phyloP scores from a whole-genome alignment of 768 basidiomycete genomes.

The Omphalotus guepiniiformis region DNA sequence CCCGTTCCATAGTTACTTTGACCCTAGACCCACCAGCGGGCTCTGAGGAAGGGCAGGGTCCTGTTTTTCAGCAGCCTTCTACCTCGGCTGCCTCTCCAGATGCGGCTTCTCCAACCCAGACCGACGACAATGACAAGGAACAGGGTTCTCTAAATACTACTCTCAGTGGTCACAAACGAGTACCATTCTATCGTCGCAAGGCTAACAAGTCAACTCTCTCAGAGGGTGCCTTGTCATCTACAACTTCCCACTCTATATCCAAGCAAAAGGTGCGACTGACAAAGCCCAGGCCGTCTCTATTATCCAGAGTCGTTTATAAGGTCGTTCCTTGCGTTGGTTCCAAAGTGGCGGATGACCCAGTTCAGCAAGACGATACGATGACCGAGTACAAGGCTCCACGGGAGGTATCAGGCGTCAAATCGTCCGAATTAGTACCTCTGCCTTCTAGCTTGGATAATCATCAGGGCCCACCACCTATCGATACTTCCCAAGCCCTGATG shows the following conservation, averaged over 20 bases:
- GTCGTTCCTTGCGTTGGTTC: conserved; percentile 34
- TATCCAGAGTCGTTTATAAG: conserved; percentile 29
- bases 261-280: conserved; percentile 20
- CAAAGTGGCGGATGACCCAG: conserved; percentile 3
- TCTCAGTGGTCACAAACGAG: conserved; percentile 32
- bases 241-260: conserved; percentile 27
- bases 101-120: conserved; percentile 15
- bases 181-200: conserved; percentile 43
- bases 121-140: conserved; percentile 31
- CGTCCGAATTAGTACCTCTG: not conserved
- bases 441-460: not conserved
- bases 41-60: not conserved
- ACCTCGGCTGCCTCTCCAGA: conserved; percentile 15
- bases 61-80: conserved; percentile 14
- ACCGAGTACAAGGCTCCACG: not conserved
- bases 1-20: not conserved
- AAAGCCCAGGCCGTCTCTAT: conserved; percentile 24
- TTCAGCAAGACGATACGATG: not conserved
- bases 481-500: conserved; percentile 4
- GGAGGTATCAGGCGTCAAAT: conserved; percentile 3
- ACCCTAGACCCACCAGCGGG: not conserved
- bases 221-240: conserved; percentile 29
- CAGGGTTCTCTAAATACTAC: conserved; percentile 38
- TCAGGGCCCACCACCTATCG: not conserved
- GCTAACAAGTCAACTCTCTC: conserved; percentile 31